Percentiles rank a stretch among this genome's conserved stretches.
phyloP scores from a whole-genome alignment of 2,329 filamentous ascomycete genomes.

The Cladosporium sp. region DNA sequence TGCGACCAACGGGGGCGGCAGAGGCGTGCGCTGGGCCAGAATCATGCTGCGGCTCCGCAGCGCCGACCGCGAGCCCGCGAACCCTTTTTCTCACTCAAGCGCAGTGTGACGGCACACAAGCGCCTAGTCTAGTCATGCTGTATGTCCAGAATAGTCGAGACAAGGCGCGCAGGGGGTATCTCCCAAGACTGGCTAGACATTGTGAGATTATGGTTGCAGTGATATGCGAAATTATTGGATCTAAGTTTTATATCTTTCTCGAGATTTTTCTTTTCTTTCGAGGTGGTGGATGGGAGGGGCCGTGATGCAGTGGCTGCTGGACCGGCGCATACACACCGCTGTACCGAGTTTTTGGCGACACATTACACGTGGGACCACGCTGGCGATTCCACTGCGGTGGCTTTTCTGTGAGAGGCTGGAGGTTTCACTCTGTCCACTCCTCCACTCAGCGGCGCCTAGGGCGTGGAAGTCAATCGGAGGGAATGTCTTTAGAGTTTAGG shows the following conservation, averaged over 20 bases:
- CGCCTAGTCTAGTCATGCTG: neutral
- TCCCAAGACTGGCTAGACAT: neutral
- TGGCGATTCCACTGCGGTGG: constrained; percentile 3
- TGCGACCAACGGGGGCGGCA: constrained; percentile 16
- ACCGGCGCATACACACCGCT: neutral
- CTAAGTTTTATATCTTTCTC: neutral
- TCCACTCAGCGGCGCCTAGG: neutral
- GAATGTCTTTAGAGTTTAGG: neutral
- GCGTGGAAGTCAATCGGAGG: neutral
- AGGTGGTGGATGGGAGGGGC: neutral
- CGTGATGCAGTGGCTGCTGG: neutral
- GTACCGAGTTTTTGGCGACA: neutral
- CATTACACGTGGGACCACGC: constrained; percentile 8
- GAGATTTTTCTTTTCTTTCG: neutral
- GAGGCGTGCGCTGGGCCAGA: constrained; percentile 18
- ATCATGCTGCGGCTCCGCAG: constrained; percentile 17
- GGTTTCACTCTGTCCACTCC: constrained; percentile 11
- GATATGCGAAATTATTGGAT: neutral
- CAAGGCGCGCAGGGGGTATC: neutral
- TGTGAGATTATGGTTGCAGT: neutral
- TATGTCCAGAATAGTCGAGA: neutral
- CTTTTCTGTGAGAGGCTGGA: constrained; percentile 19
- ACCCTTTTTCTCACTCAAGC: neutral
- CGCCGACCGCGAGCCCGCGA: constrained; percentile 9
- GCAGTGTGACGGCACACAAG: neutral